Evolutionary conservation across 225 moss, liverwort and hornwort genomes (phyloP).

Genomic region (Ulota crispa): DNA sequence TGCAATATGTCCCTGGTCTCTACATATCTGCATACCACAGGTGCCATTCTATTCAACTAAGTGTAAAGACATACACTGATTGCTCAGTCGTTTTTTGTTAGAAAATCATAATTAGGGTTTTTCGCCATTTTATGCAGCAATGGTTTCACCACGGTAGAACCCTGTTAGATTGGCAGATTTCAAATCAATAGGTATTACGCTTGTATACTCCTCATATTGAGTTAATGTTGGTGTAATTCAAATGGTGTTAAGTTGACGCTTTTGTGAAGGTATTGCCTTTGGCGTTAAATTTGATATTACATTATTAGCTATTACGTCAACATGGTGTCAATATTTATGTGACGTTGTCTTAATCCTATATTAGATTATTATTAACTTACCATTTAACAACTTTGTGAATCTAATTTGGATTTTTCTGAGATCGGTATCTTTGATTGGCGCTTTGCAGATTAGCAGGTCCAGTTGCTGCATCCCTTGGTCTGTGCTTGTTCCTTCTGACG

Average conservation of each 20-base stretch:
- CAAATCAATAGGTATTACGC: background rate
- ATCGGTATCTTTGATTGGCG: background rate
- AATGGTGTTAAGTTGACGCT: background rate
- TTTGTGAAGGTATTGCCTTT: background rate
- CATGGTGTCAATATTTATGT: background rate
- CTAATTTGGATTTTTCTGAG: background rate
- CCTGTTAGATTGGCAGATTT: background rate
- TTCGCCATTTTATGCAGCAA: background rate
- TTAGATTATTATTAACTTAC: background rate
- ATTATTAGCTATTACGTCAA: background rate
- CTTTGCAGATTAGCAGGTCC: constrained; percentile 75
- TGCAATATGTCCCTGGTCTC: constrained; percentile 80
- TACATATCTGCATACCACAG: constrained; percentile 81
- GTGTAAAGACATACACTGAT: background rate
- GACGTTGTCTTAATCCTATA: background rate
- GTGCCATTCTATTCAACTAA: constrained; percentile 24
- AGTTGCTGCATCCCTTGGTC: constrained; percentile 55
- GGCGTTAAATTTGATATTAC: background rate
- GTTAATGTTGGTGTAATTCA: background rate
- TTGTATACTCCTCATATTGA: background rate
- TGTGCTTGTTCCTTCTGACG: constrained; percentile 77
- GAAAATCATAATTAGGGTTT: background rate
- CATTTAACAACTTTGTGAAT: background rate
- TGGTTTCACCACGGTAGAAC: background rate
- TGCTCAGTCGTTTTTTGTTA: background rate